Evolutionary conservation across 108 stramenopile genomes (phyloP), one percentile per base, ranked within the genome.

Genomic region (Nitzschia palea): DNA sequence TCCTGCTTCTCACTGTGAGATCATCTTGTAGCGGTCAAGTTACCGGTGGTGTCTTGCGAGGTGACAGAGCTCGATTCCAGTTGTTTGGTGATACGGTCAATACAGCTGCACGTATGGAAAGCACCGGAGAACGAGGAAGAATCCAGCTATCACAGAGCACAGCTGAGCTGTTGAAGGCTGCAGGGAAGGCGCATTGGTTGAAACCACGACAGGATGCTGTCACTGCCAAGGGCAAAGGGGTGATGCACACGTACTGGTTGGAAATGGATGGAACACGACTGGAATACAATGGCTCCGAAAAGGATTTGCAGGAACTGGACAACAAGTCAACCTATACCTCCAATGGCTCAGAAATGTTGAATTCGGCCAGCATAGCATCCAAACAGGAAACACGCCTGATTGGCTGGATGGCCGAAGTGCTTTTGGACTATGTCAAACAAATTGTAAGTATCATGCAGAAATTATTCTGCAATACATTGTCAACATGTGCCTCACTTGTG

Each of bases 141-240:
- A 79, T 86, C 34, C 86, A 86, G 34, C 23, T 83, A 2, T 76
- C 74, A 29, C 25, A 67, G 27, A 67, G 62, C 27, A 84, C 82
- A 15, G 79, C 79, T 35, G 52, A 71, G 3, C 56, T 84, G 36
- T 40, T 86, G 4, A 44, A 27, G 30, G 14, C 26, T n/a, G 80
- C 66, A 4, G 80, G 80, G 1, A 70, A 71, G 28, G 69, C 18
- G 20, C 26, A 67, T 18, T 80, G 75, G 82, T 35, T 86, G 15
- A 32, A 29, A 2, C 67, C 71, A 23, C 52, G 85, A 28, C 62
- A 76, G n/a, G 51, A 50, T 35, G 37, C 58, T 14, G 70, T 86
- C 1, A 34, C 47, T 2, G 85, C 77, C 1, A 86, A 86, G 44
- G 85, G 85, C 17, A 86, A 86, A 65, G 85, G 85, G 33, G 50